Evolutionary conservation across 352 stramenopile species (phyloP).

Genomic region (Aphanomyces stellatus): DNA sequence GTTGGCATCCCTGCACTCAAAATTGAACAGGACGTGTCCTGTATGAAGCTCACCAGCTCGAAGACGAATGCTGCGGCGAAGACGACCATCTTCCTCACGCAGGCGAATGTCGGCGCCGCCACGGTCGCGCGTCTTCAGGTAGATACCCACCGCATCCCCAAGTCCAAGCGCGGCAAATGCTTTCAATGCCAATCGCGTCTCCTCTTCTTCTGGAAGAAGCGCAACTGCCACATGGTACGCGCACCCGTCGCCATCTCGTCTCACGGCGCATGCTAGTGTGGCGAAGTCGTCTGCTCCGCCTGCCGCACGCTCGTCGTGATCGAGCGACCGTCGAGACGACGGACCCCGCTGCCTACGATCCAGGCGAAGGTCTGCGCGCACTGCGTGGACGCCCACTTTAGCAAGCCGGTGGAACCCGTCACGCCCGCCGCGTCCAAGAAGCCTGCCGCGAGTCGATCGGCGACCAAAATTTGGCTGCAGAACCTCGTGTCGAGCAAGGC

Average conservation of each 20-base stretch:
- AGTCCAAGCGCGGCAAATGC: not conserved
- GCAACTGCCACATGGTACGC: conserved; percentile 18
- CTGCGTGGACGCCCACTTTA: conserved; percentile 7
- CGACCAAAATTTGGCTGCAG: conserved; percentile 1
- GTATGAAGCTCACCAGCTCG: not conserved
- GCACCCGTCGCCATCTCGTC: not conserved
- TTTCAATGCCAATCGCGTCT: not conserved
- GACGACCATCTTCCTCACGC: not conserved
- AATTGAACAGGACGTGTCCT: not conserved
- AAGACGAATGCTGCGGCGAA: not conserved
- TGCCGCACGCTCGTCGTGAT: conserved; percentile 3
- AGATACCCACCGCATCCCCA: not conserved
- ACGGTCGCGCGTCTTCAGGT: not conserved
- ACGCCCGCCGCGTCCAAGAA: not conserved
- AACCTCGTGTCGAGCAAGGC: not conserved
- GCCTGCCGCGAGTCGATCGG: not conserved
- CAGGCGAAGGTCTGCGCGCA: not conserved
- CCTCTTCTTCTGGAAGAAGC: conserved; percentile 8
- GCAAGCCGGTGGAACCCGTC: not conserved
- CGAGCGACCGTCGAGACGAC: not conserved
- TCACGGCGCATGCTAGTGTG: not conserved
- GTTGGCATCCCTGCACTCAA: not conserved
- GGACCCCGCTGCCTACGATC: not conserved
- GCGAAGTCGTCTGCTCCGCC: conserved; percentile 1
- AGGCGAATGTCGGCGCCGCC: not conserved